A percentile compares a stretch with the other conserved stretches of the same genome.
Evolutionary conservation across 2,329 filamentous ascomycete genomes (phyloP).

Genomic region (Paracamarosporium sp.): DNA sequence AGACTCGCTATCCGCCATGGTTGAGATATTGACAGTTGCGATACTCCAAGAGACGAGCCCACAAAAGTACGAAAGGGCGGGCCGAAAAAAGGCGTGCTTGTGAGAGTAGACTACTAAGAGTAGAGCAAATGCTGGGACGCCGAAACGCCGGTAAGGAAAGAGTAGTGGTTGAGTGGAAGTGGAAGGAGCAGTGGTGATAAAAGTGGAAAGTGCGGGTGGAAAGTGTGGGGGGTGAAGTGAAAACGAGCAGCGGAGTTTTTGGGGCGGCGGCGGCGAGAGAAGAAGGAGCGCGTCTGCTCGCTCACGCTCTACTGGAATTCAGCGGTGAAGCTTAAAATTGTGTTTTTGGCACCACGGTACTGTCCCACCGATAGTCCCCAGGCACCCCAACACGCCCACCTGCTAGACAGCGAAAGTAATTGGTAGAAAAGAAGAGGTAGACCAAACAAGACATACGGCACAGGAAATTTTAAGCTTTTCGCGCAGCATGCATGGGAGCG

Average conservation of each 20-base stretch:
- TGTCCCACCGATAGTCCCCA: background rate
- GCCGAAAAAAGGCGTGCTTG: background rate
- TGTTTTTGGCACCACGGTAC: background rate
- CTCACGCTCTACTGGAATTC: background rate
- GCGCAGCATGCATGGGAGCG: background rate
- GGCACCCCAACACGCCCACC: background rate
- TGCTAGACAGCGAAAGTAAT: background rate
- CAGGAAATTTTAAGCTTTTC: background rate
- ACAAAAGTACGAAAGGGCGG: background rate
- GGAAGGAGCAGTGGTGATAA: background rate
- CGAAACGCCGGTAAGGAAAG: constrained; percentile 12
- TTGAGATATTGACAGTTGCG: background rate
- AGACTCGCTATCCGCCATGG: constrained; percentile 7
- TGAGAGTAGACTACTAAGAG: background rate
- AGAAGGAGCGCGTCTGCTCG: constrained; percentile 16
- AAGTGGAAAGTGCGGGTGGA: constrained; percentile 3
- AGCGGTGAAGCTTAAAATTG: constrained; percentile 1
- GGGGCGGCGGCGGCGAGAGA: constrained; percentile 4
- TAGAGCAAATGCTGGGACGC: background rate
- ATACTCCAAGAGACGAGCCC: background rate
- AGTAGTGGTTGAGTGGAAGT: background rate
- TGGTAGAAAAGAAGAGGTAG: background rate
- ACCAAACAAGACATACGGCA: background rate
- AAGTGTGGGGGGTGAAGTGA: background rate
- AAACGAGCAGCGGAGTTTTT: background rate